These are phyloP conservation scores for Eucalyptus globulus DNA, from an alignment of 345 rosid species.

Conservation along the genomic window DNA sequence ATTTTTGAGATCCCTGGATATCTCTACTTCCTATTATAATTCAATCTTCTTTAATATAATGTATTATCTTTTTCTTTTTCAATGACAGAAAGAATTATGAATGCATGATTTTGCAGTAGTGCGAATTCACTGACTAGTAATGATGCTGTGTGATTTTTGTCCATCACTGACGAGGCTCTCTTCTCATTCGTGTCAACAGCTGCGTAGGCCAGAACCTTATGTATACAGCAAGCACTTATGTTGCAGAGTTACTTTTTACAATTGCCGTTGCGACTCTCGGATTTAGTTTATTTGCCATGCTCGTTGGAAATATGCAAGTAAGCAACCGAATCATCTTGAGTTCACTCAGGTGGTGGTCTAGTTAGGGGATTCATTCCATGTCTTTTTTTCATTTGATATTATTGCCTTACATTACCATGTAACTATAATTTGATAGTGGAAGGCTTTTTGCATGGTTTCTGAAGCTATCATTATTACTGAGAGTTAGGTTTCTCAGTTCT, in stretches of 20 bases:
- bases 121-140: background rate
- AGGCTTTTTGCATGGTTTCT: background rate
- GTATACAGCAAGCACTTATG: conserved; percentile 1
- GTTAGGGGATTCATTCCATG: background rate
- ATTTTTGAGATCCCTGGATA: background rate
- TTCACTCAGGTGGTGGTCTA: background rate
- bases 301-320: conserved; percentile 42
- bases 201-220: conserved; percentile 21
- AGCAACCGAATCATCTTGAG: background rate
- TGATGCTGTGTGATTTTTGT: background rate
- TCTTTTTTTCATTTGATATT: background rate
- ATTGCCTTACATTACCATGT: background rate
- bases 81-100: background rate
- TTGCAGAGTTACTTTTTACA: conserved; percentile 44
- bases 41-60: background rate
- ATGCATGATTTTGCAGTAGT: background rate
- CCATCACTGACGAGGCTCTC: background rate
- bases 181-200: background rate
- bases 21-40: background rate
- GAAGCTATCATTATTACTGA: background rate
- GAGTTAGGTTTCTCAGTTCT: background rate
- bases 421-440: background rate
- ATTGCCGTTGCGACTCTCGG: conserved; percentile 40
- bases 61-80: background rate
- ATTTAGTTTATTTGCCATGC: conserved; percentile 42